Conservation (phyloP, 2,329 filamentous ascomycete genomes). For the Phialophora verrucosa region DNA sequence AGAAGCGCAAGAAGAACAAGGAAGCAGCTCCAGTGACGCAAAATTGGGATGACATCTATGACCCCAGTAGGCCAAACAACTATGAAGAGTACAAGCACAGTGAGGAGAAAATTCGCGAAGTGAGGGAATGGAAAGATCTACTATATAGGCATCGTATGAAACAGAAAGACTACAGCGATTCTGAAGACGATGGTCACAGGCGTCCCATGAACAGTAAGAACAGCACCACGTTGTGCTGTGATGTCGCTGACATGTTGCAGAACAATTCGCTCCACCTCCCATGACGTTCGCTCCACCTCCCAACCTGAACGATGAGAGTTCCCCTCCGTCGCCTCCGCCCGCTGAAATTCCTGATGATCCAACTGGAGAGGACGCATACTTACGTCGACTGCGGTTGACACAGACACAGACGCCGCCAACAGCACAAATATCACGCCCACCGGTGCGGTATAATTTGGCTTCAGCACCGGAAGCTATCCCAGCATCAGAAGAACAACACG, state of each 20-base stretch:
- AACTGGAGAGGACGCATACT: slow-evolving; percentile 73
- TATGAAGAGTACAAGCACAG: slow-evolving; percentile 84
- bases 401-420: slow-evolving; percentile 48
- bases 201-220: slow-evolving; percentile 55
- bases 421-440: slow-evolving; percentile 71
- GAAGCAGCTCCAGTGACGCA: slow-evolving; percentile 58
- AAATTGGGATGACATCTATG: slow-evolving; percentile 94
- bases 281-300: slow-evolving; percentile 59
- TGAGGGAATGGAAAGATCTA: slow-evolving; percentile 82
- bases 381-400: slow-evolving; percentile 65
- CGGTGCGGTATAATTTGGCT: slow-evolving; percentile 72
- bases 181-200: slow-evolving; percentile 57
- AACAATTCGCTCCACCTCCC: slow-evolving; percentile 57
- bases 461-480: slow-evolving; percentile 59
- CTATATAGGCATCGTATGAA: slow-evolving; percentile 73
- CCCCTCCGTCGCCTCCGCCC: slow-evolving; percentile 47
- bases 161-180: slow-evolving; percentile 51
- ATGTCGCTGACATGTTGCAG: slow-evolving; percentile 41
- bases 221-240: neutral
- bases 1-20: slow-evolving; percentile 76
- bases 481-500: slow-evolving; percentile 59
- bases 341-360: slow-evolving; percentile 61
- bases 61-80: slow-evolving; percentile 79
- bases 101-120: slow-evolving; percentile 79
- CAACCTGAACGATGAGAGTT: slow-evolving; percentile 41